phyloP scores from a whole-genome alignment of 148 eudicot genomes.

The Vaccinium corymbosum region DNA sequence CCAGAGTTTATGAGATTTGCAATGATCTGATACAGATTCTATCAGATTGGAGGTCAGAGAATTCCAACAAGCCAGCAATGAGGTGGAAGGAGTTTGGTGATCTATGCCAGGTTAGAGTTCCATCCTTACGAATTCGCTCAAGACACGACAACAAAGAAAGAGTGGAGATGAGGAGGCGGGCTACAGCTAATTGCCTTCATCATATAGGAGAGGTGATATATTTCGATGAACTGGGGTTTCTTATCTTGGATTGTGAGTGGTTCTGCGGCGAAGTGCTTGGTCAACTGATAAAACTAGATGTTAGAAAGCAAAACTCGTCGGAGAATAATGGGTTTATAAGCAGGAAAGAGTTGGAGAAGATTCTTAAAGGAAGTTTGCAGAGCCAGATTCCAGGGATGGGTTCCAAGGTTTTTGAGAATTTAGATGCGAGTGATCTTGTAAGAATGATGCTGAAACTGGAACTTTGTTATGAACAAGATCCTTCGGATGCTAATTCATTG shows the following conservation, averaged over 20 bases:
- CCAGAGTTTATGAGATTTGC: constrained; percentile 78
- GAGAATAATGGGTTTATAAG: constrained; percentile 60
- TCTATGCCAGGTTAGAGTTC: constrained; percentile 74
- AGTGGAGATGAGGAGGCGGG: constrained; percentile 73
- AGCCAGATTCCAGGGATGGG: constrained; percentile 71
- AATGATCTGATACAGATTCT: constrained; percentile 57
- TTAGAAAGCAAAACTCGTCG: constrained; percentile 37
- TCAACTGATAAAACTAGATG: constrained; percentile 47
- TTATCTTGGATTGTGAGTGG: constrained; percentile 85
- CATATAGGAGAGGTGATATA: constrained; percentile 82
- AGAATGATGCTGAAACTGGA: constrained; percentile 82
- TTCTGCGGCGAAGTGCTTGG: constrained; percentile 74
- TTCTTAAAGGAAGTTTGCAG: constrained; percentile 60
- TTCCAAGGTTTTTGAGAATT: constrained; percentile 55
- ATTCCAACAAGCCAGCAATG: constrained; percentile 67
- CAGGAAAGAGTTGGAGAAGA: constrained; percentile 69
- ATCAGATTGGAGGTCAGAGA: constrained; percentile 72
- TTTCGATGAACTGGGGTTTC: constrained; percentile 65
- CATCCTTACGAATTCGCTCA: constrained; percentile 59
- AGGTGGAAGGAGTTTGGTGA: constrained; percentile 79
- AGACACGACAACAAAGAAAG: constrained; percentile 58
- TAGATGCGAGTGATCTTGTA: constrained; percentile 59
- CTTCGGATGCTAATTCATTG: constrained; percentile 53
- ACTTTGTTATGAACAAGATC: constrained; percentile 71
- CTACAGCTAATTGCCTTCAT: constrained; percentile 73